Base-by-base conservation (phyloP, 1,284 basidiomycete genomes). In the Serendipita sp. region DNA sequence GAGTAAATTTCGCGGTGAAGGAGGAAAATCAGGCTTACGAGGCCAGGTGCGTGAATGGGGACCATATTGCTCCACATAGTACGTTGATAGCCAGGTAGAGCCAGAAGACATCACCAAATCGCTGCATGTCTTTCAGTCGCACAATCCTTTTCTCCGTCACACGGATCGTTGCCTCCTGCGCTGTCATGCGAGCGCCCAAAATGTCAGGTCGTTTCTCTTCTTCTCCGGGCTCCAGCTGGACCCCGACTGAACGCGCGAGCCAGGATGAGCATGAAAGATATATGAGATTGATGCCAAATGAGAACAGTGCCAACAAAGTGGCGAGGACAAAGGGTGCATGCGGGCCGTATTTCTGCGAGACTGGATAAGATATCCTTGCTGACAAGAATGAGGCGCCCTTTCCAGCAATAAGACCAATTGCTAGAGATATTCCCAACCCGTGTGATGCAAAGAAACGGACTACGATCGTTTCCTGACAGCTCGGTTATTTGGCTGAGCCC, bases 61-160 rank as follows among this genome's bases (percentile, higher is more conserved):
- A 76, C 88, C 88, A 91, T 43, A 88, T 82, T 65, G 80, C 76
- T n/a, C 88, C 88, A 64, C 84, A 89, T 15, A 89, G 73, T 4
- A 90, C 71, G 66, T 90, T 90, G 17, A 85, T 68, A 2, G 77
- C 82, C 63, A 87, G 82, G 70, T 87, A 87, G 22, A 84, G 79
- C 87, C 87, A 91, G 69, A 90, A 91, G 8, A 87, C 77, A 69
- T 90, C 88, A 4, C 87, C 88, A 3, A 91, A 75, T 65, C 80
- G 79, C 1, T 80, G 77, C 45, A 88, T 77, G 65, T 86, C 79
- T 53, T 73, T 73, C 42, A 87, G 68, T 64, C 79, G 76, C 15
- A 88, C 84, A 68, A 74, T 77, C 42, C 78, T 78, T 72, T 86
- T 86, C 67, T 78, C 78, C 5, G 84, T 83, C 3, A 85, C 83